A percentile compares a stretch with the other conserved stretches of the same genome.
phyloP scores from a whole-genome alignment of 2,329 filamentous ascomycete species.

The Clathrospora elynae region DNA sequence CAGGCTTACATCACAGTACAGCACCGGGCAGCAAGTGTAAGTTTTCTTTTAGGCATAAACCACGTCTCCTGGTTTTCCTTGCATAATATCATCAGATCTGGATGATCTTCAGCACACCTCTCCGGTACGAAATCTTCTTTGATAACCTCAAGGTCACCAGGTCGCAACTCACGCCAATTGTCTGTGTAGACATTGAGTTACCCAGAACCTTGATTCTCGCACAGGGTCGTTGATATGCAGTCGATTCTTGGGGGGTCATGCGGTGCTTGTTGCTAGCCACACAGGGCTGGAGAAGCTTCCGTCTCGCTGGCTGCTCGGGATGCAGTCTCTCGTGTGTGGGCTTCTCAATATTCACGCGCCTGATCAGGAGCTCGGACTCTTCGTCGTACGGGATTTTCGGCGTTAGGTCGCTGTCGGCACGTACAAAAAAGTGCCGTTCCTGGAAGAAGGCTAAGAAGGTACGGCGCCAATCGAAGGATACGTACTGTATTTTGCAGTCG shows the following conservation, averaged over 20 bases:
- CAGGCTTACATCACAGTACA: too few relatives aligned
- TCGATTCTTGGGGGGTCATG: slow-evolving; percentile 20
- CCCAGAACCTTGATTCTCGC: neutral
- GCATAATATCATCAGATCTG: too few relatives aligned
- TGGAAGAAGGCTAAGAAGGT: slow-evolving; percentile 23
- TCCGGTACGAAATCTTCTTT: slow-evolving; percentile 16
- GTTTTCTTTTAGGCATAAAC: too few relatives aligned
- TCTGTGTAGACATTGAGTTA: neutral
- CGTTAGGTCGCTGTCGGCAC: slow-evolving; percentile 1
- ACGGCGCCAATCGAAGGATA: slow-evolving; percentile 26
- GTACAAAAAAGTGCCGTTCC: slow-evolving; percentile 16
- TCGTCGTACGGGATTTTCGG: neutral
- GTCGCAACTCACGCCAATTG: neutral
- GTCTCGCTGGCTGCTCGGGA: slow-evolving; percentile 11
- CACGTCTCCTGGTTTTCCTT: too few relatives aligned
- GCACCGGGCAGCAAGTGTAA: too few relatives aligned
- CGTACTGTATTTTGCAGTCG: slow-evolving; percentile 18
- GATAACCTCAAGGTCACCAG: neutral
- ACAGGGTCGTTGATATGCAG: slow-evolving; percentile 14
- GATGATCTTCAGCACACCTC: slow-evolving; percentile 21
- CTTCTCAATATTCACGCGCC: too few relatives aligned
- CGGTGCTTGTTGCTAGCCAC: slow-evolving; percentile 19
- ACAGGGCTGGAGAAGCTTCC: slow-evolving; percentile 23
- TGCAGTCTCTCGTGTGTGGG: slow-evolving; percentile 11
- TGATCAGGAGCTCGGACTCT: too few relatives aligned